These are phyloP conservation scores for Coemansia sp. DNA, from an alignment of 192 early-diverging fungal species.

Conservation along the genomic window DNA sequence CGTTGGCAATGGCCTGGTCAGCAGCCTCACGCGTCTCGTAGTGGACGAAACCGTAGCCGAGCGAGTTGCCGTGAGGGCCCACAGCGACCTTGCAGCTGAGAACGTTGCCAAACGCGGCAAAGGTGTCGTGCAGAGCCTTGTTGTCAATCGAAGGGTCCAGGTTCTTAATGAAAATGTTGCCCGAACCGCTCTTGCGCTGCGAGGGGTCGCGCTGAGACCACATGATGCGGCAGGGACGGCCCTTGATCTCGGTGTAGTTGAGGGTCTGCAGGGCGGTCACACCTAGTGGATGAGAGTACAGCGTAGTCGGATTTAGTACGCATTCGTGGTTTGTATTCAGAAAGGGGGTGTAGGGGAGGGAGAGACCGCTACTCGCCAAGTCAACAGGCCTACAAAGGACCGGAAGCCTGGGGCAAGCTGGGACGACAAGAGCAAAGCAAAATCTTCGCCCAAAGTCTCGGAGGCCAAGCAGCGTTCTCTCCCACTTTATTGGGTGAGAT, in stretches of 20 bases:
- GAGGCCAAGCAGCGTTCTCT: not conserved
- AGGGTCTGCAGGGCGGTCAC: conserved; percentile 91
- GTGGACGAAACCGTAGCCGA: conserved; percentile 98
- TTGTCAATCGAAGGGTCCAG: conserved; percentile 96
- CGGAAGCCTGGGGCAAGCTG: not conserved
- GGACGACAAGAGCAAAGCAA: not conserved
- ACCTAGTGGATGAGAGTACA: conserved; percentile 28
- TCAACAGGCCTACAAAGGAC: not conserved
- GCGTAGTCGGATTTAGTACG: not conserved
- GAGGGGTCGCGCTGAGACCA: conserved; percentile 99
- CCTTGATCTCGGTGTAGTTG: conserved; percentile 97
- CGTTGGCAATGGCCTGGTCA: conserved; percentile 92
- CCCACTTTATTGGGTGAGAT: not conserved
- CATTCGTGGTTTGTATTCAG: not conserved
- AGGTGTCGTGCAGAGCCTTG: conserved; percentile 99
- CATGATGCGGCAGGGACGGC: conserved; percentile 98
- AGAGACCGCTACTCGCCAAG: too few relatives aligned
- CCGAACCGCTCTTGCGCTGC: conserved; percentile 84
- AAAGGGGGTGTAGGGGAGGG: not conserved
- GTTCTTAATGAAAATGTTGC: conserved; percentile 99
- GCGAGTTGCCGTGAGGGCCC: conserved; percentile 74
- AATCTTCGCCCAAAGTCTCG: not conserved
- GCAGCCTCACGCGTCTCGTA: conserved; percentile 95
- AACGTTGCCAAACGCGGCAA: conserved; percentile 96
- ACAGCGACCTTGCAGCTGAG: conserved; percentile 96